A percentile compares a stretch with the other conserved stretches of the same genome.
Conservation (phyloP, 129 eudicot species). For the Arctium minus region DNA sequence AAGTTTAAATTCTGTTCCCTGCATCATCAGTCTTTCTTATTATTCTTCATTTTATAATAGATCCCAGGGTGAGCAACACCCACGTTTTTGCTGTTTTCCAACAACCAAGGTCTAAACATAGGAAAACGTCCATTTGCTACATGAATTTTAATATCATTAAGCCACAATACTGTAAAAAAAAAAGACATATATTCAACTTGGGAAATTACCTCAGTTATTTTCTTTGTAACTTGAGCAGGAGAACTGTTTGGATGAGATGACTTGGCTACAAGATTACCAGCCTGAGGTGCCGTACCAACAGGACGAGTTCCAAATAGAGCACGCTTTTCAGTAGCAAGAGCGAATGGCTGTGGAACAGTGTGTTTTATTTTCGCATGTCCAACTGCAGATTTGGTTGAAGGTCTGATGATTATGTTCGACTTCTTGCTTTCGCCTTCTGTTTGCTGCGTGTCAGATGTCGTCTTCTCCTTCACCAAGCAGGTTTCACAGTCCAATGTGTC, state of each 20-base stretch:
- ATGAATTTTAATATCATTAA: background rate
- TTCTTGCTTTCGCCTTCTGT: conserved; percentile 42
- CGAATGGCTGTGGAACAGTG: conserved; percentile 76
- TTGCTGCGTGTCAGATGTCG: conserved; percentile 32
- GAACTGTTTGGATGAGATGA: conserved; percentile 29
- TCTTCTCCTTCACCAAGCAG: conserved; percentile 39
- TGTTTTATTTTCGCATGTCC: conserved; percentile 54
- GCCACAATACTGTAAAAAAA: background rate
- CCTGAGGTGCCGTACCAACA: conserved; percentile 26
- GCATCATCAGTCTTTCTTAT: too few relatives aligned
- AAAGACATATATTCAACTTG: background rate
- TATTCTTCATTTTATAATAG: too few relatives aligned
- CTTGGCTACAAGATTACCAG: conserved; percentile 35
- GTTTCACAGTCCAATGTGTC: conserved; percentile 20
- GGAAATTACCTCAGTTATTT: conserved; percentile 47
- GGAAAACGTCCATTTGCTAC: background rate
- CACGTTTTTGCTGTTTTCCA: background rate
- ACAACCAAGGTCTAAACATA: too few relatives aligned
- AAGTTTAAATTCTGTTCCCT: too few relatives aligned
- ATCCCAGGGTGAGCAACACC: background rate
- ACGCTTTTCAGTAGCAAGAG: conserved; percentile 88
- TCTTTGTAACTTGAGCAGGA: conserved; percentile 23
- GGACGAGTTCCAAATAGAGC: conserved; percentile 60
- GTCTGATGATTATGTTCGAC: conserved; percentile 31
- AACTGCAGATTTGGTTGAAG: conserved; percentile 35